These are phyloP conservation scores for Rhodamnia rubescens DNA, from an alignment of 345 rosid species.

Conservation along the genomic window DNA sequence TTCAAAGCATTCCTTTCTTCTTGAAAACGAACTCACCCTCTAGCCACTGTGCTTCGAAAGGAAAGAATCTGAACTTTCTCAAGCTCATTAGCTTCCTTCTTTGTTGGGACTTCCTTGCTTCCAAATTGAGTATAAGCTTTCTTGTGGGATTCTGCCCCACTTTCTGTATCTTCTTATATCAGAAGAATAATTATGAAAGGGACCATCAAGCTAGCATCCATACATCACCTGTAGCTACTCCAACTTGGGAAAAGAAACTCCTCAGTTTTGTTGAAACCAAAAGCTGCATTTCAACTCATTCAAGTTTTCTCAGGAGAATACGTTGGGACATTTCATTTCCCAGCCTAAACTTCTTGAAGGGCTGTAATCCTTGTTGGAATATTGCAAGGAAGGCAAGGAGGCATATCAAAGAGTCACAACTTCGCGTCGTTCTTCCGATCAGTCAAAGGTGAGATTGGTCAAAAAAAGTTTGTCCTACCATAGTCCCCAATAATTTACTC, in stretches of 20 bases:
- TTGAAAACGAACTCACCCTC: neutral
- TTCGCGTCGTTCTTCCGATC: constrained; percentile 28
- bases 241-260: constrained; percentile 45
- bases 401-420: constrained; percentile 29
- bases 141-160: constrained; percentile 17
- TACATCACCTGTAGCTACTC: constrained; percentile 43
- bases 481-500: constrained; percentile 9
- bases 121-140: constrained; percentile 26
- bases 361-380: constrained; percentile 27
- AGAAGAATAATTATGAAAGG: constrained; percentile 19
- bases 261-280: neutral
- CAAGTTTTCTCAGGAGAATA: constrained; percentile 26
- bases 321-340: constrained; percentile 31
- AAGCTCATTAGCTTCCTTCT: constrained; percentile 9
- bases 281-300: constrained; percentile 11
- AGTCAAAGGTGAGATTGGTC: constrained; percentile 53
- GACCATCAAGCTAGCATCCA: constrained; percentile 21
- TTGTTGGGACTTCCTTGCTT: constrained; percentile 44
- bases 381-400: constrained; percentile 36
- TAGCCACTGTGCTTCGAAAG: neutral
- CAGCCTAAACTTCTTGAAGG: constrained; percentile 32
- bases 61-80: neutral
- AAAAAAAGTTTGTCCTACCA: constrained; percentile 22
- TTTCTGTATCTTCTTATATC: constrained; percentile 12
- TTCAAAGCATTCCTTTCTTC: constrained; percentile 44